Conservation (phyloP, 2,329 filamentous ascomycete species). For the Madurella mycetomatis region DNA sequence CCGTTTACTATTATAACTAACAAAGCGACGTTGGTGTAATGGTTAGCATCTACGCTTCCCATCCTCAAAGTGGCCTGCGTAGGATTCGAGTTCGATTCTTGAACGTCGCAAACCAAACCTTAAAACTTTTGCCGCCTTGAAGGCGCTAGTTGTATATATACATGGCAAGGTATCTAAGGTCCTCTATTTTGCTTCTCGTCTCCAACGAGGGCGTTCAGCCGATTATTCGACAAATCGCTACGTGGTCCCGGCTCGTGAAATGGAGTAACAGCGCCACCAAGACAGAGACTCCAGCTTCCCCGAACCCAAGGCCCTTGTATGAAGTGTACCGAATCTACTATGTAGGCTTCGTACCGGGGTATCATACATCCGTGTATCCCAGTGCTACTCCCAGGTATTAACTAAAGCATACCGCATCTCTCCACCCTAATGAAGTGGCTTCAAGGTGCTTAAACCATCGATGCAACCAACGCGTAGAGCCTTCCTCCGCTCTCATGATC, state of each 20-base stretch:
- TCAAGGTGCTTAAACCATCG: not conserved
- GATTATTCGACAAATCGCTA: not conserved
- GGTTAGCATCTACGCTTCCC: constrained; percentile 25
- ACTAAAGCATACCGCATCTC: not conserved
- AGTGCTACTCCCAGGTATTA: not conserved
- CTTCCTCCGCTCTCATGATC: not conserved
- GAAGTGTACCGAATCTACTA: not conserved
- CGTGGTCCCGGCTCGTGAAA: no score
- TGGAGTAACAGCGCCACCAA: no score
- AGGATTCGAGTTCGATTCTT: constrained; percentile 25
- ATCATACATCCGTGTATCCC: constrained; percentile 3
- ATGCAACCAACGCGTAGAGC: not conserved
- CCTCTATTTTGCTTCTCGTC: not conserved
- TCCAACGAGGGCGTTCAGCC: not conserved
- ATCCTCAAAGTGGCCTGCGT: constrained; percentile 12
- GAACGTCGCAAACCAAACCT: constrained; percentile 15
- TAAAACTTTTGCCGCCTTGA: not conserved
- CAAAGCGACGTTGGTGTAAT: constrained; percentile 22
- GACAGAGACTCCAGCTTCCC: not conserved
- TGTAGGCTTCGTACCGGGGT: not conserved
- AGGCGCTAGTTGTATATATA: not conserved
- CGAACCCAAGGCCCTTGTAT: not conserved
- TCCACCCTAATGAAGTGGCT: not conserved
- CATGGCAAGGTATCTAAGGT: not conserved
- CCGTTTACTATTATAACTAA: not conserved